Conservation (phyloP, 192 early-diverging fungal genomes). For the Coemansia sp. region DNA sequence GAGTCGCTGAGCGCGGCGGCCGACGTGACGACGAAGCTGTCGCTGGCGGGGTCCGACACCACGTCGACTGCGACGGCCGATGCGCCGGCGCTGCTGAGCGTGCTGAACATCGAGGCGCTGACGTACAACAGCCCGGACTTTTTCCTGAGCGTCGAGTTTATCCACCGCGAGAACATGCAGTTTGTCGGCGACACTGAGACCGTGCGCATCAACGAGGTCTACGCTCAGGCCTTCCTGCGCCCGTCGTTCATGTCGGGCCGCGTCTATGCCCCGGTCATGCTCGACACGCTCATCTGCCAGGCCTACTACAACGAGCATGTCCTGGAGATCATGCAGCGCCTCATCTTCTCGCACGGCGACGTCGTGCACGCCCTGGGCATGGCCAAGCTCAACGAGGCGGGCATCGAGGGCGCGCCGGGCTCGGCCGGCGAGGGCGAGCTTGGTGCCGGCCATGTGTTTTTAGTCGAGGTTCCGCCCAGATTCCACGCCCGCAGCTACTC, state of each 20-base stretch:
- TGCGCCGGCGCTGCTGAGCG: constrained; percentile 61
- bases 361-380: constrained; percentile 38
- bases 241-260: constrained; percentile 72
- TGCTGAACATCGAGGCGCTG: constrained; percentile 67
- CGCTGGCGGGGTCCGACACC: constrained; percentile 48
- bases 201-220: constrained; percentile 56
- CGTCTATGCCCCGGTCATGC: constrained; percentile 67
- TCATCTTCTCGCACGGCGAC: constrained; percentile 57
- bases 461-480: constrained; percentile 51
- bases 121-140: constrained; percentile 44
- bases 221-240: constrained; percentile 62
- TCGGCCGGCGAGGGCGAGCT: constrained; percentile 8
- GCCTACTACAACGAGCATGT: constrained; percentile 68
- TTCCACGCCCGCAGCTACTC: constrained; percentile 52
- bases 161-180: constrained; percentile 73
- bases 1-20: constrained; percentile 37
- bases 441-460: constrained; percentile 32
- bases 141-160: constrained; percentile 71
- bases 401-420: constrained; percentile 5
- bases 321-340: constrained; percentile 56
- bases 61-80: constrained; percentile 58
- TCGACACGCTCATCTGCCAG: constrained; percentile 70
- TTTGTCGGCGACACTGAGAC: constrained; percentile 67
- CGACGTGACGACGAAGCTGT: constrained; percentile 34
- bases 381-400: constrained; percentile 38